These are phyloP conservation scores for Vitellaria paradoxa DNA, from an alignment of 179 eudicot species.

Conservation along the genomic window DNA sequence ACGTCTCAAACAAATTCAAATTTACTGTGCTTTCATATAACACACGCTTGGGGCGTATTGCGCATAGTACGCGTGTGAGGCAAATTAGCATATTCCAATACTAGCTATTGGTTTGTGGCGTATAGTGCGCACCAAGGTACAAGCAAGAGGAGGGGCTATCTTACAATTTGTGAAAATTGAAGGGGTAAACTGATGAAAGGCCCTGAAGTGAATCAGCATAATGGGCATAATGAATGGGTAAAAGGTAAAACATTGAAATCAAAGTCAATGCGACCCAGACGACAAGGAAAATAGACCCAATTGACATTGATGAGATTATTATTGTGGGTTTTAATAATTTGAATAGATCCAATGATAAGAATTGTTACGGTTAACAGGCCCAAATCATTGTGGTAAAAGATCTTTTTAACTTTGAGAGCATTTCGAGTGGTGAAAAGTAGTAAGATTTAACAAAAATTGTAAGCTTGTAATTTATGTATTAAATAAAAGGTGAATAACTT, in stretches of 20 bases:
- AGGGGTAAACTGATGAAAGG: not conserved
- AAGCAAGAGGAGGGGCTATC: not conserved
- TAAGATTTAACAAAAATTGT: no score
- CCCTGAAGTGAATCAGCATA: not conserved
- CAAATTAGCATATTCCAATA: not conserved
- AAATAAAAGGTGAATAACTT: no score
- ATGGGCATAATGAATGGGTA: conserved; percentile 10
- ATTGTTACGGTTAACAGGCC: not conserved
- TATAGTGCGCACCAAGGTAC: not conserved
- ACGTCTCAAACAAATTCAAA: not conserved
- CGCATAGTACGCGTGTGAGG: no score
- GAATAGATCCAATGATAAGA: not conserved
- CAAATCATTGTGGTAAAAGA: not conserved
- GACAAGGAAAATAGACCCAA: conserved; percentile 9
- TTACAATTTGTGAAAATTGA: not conserved
- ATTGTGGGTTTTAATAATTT: not conserved
- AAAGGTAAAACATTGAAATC: conserved; percentile 16
- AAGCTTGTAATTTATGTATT: no score
- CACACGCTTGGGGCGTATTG: not conserved
- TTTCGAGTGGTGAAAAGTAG: no score
- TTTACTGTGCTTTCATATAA: not conserved
- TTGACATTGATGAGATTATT: not conserved
- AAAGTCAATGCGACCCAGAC: conserved; percentile 15
- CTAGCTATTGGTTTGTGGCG: not conserved
- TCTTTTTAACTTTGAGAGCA: no score